These are phyloP conservation scores for Cavenderia fasciculata DNA, from an alignment of 78 protist genomes.

Conservation along the genomic window DNA sequence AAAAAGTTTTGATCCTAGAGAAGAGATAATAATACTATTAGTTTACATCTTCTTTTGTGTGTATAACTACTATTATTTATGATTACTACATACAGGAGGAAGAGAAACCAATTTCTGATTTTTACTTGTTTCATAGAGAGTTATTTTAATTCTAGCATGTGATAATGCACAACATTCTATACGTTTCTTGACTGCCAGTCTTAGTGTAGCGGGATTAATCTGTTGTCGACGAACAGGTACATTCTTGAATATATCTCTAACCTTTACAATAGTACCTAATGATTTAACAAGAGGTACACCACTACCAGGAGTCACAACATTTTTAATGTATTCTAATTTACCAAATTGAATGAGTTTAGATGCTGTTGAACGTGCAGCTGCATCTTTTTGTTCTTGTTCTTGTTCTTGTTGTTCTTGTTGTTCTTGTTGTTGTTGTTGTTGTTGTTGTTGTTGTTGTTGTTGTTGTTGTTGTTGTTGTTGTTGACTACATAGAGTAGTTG, in stretches of 20 bases:
- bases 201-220: background rate
- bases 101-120: background rate
- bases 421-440: background rate
- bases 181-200: background rate
- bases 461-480: background rate
- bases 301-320: background rate
- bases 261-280: conserved; percentile 29
- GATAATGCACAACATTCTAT: conserved; percentile 49
- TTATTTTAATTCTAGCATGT: conserved; percentile 15
- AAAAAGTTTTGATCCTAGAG: background rate
- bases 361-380: no score
- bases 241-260: conserved; percentile 38
- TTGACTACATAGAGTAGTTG: background rate
- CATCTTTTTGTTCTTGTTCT: background rate
- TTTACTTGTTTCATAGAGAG: conserved; percentile 31
- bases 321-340: background rate
- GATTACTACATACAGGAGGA: background rate
- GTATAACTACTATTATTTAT: background rate
- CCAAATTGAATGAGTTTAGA: conserved; percentile 8
- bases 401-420: background rate
- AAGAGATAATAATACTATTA: no score
- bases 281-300: no score
- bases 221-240: conserved; percentile 60
- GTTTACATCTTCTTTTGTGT: background rate
- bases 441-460: background rate